phyloP scores from a whole-genome alignment of 129 eudicot species.

The Lactuca sativa region DNA sequence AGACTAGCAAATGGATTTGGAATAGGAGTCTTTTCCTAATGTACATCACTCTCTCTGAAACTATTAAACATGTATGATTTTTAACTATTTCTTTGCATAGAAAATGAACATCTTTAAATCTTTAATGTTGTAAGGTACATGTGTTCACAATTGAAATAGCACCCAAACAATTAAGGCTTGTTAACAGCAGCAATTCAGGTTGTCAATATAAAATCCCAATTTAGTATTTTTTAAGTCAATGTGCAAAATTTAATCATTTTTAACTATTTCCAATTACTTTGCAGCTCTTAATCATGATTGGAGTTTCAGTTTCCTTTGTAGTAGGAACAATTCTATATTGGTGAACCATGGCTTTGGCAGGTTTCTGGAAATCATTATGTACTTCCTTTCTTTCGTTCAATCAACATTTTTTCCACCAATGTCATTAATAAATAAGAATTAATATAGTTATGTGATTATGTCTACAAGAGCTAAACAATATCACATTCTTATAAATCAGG shows the following conservation, averaged over 20 bases:
- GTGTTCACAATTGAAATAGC: constrained; percentile 91
- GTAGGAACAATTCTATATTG: constrained; percentile 64
- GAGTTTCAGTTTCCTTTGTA: constrained; percentile 55
- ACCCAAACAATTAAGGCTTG: constrained; percentile 61
- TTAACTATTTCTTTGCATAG: background rate
- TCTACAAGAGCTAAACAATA: background rate
- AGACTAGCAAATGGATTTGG: constrained; percentile 61
- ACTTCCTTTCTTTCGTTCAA: background rate
- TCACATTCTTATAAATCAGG: too few relatives aligned
- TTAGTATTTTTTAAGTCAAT: background rate
- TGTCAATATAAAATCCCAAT: background rate
- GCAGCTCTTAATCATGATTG: constrained; percentile 70
- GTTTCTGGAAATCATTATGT: background rate
- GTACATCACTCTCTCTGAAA: constrained; percentile 24
- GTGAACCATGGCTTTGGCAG: constrained; percentile 64
- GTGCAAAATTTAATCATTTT: background rate
- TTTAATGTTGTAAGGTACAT: constrained; percentile 48
- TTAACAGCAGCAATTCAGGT: constrained; percentile 52
- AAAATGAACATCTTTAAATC: background rate
- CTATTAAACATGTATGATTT: background rate
- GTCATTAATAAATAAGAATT: background rate
- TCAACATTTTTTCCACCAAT: background rate
- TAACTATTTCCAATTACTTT: constrained; percentile 7
- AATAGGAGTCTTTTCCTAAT: constrained; percentile 57
- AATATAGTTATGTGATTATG: constrained; percentile 3